A percentile compares a stretch with the other conserved stretches of the same genome.
Evolutionary conservation across 2,329 filamentous ascomycete genomes (phyloP).

Genomic region (Triangularia setosa): DNA sequence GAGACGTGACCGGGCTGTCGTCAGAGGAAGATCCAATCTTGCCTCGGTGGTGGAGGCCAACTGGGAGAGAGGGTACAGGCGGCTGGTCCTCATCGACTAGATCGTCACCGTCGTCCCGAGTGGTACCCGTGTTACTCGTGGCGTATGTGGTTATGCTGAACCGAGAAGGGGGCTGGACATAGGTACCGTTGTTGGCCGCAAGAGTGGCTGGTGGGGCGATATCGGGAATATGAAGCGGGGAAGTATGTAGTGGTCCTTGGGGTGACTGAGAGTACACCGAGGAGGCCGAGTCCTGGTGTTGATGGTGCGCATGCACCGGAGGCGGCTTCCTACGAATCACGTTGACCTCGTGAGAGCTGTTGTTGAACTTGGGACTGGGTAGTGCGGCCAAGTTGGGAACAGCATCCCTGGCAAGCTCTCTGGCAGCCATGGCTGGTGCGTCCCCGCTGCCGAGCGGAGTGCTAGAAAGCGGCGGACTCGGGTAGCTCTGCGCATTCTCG

Average conservation of each 20-base stretch:
- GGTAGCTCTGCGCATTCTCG: slow-evolving; percentile 30
- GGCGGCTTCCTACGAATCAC: slow-evolving; percentile 26
- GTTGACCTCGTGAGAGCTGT: slow-evolving; percentile 17
- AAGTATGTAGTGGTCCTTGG: slow-evolving; percentile 17
- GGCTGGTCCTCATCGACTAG: slow-evolving; percentile 30
- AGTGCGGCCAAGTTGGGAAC: slow-evolving; percentile 14
- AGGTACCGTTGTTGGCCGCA: slow-evolving; percentile 33
- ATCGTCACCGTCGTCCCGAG: slow-evolving; percentile 35
- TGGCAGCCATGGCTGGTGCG: slow-evolving; percentile 24
- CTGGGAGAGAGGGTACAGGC: slow-evolving; percentile 35
- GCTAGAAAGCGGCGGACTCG: slow-evolving; percentile 37
- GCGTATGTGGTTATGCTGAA: slow-evolving; percentile 63
- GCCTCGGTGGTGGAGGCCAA: slow-evolving; percentile 23
- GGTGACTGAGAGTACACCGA: slow-evolving; percentile 32
- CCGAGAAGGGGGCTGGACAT: slow-evolving; percentile 53
- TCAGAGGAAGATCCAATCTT: slow-evolving; percentile 21
- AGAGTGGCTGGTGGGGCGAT: neutral
- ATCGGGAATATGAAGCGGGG: slow-evolving; percentile 19
- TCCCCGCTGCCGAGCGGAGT: slow-evolving; percentile 21
- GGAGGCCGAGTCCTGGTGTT: slow-evolving; percentile 32
- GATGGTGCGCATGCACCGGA: slow-evolving; percentile 22
- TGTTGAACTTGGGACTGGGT: slow-evolving; percentile 11
- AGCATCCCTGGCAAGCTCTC: slow-evolving; percentile 22
- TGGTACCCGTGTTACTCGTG: slow-evolving; percentile 45
- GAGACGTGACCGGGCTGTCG: slow-evolving; percentile 32